Evolutionary conservation across 768 basidiomycete genomes (phyloP), one percentile per base, ranked within the genome.

Genomic region (Porphyrellus cyaneotinctus): DNA sequence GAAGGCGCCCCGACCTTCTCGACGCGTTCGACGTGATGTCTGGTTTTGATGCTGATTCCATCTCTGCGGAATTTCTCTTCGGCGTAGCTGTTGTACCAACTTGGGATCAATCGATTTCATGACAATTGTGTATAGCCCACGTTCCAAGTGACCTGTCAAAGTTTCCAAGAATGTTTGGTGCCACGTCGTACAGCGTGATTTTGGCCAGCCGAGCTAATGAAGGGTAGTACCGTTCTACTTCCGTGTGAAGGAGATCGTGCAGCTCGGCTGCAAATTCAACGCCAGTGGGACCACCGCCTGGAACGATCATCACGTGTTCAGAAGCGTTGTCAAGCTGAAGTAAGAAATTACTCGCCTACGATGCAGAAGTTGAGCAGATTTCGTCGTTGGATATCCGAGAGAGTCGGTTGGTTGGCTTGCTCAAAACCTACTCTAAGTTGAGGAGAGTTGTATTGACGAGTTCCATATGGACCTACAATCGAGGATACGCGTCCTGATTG

Each of bases 201-300:
- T 78, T 80, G 13, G 82, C 80, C 46, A 89, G 63, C 41, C 76
- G 76, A 2, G 81, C 79, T 10, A 93, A 77, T 4, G 73, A 65
- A 3, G 88, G 85, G 64, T 84, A 89, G 60, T 85, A 77, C 22
- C 67, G 67, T 18, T 69, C 62, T 26, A 90, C 76, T 54, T 93
- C 90, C 5, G 79, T 74, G 53, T 83, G 80, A 30, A 91, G 71
- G 2, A 92, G 74, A 66, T 93, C 90, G 58, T 89, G 83, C 43
- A 93, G 65, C 65, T 92, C 91, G 10, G 90, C 89, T 0, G 88
- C 78, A 60, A 91, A 92, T 68, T 92, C 91, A 39, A 91, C 84
- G 13, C 88, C 88, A 11, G 86, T 87, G 0, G 84, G 86, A 8
- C 87, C 86, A 30, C 85, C 85, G n/a, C 85, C 85, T 85, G 51